A percentile compares a stretch with the other conserved stretches of the same genome.
Conservation (phyloP, 2,329 filamentous ascomycete species). For the Trichoderma afroharzianum region DNA sequence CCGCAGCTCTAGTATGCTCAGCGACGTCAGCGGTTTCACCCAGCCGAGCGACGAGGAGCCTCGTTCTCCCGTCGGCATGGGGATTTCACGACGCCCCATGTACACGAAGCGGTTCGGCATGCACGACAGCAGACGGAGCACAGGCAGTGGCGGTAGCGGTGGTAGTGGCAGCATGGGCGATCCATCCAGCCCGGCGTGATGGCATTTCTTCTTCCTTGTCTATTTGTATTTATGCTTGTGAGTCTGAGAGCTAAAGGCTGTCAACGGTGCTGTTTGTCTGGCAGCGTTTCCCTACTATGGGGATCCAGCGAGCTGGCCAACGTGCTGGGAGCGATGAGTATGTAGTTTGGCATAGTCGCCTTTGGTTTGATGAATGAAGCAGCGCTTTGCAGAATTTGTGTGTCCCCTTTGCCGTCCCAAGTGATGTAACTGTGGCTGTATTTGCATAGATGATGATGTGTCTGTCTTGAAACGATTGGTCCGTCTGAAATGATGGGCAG, state of each 20-base stretch:
- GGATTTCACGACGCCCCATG: slow-evolving; percentile 11
- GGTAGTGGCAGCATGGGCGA: slow-evolving; percentile 50
- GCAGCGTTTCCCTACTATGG: not conserved
- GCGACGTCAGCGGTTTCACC: slow-evolving; percentile 63
- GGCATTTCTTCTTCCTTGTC: not conserved
- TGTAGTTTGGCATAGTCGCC: slow-evolving; percentile 16
- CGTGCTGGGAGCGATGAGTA: not conserved
- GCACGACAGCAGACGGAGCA: slow-evolving; percentile 33
- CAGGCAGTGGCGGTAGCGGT: slow-evolving; percentile 44
- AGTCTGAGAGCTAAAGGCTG: not conserved
- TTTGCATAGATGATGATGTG: not conserved
- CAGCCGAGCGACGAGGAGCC: slow-evolving; percentile 55
- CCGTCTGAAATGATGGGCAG: not conserved
- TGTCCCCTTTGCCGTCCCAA: not conserved
- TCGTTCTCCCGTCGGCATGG: slow-evolving; percentile 22
- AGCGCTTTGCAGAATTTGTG: slow-evolving; percentile 5
- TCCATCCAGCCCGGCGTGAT: slow-evolving; percentile 45
- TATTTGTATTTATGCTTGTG: not conserved
- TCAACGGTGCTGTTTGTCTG: not conserved
- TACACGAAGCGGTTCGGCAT: slow-evolving; percentile 19
- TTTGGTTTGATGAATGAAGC: slow-evolving; percentile 16
- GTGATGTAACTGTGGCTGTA: not conserved
- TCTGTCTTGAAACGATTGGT: not conserved
- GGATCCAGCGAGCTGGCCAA: not conserved
- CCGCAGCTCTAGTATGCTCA: slow-evolving; percentile 64